These are phyloP conservation scores for Pneumocystis wakefieldiae DNA, from an alignment of 1,139 yeast species.

Conservation along the genomic window DNA sequence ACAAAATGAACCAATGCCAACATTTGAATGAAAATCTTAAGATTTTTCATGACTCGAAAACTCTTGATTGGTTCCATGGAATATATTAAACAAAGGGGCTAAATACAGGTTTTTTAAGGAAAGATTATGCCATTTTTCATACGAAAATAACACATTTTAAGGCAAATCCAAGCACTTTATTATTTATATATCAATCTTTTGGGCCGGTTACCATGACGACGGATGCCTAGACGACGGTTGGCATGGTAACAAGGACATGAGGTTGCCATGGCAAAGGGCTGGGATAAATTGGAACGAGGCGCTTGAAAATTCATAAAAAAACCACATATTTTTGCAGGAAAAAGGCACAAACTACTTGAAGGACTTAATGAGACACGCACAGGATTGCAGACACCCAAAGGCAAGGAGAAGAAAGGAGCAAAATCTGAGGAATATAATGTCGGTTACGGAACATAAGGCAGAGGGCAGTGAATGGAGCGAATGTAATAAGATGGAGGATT, in stretches of 20 bases:
- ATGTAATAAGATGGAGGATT: background rate
- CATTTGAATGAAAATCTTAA: background rate
- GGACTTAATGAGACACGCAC: background rate
- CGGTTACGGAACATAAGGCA: background rate
- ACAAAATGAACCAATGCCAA: slow-evolving; percentile 43
- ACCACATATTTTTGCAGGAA: too few species aligned
- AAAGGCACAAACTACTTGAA: too few species aligned
- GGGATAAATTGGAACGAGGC: too few species aligned
- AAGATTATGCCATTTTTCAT: too few species aligned
- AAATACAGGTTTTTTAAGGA: background rate
- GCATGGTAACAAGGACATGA: too few species aligned
- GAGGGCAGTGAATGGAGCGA: background rate
- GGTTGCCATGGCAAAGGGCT: too few species aligned
- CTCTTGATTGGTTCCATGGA: background rate
- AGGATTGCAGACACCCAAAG: background rate
- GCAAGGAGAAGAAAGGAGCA: background rate
- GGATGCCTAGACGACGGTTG: too few species aligned
- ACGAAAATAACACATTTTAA: too few species aligned
- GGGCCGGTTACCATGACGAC: too few species aligned
- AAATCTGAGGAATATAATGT: background rate
- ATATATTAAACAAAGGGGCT: background rate
- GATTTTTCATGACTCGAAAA: background rate
- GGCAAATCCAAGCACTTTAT: too few species aligned
- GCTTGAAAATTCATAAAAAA: too few species aligned
- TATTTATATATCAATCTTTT: too few species aligned